Percentiles rank a stretch among this genome's conserved stretches.
phyloP scores from a whole-genome alignment of 768 basidiomycete species.

The Chalciporus piperatus region DNA sequence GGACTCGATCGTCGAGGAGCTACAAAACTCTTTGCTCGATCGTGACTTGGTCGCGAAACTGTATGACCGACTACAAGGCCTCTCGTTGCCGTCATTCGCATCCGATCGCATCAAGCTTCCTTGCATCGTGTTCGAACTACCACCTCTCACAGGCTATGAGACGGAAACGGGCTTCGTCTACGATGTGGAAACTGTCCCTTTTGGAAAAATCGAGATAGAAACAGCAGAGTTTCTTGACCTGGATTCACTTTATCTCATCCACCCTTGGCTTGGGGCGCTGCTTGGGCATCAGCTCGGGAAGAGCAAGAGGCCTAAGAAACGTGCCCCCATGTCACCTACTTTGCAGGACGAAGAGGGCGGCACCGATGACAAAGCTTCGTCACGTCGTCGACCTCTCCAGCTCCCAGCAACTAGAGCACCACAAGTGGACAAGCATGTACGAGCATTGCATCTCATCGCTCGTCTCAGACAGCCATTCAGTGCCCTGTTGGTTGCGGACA shows the following conservation, averaged over 20 bases:
- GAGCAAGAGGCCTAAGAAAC: slow-evolving; percentile 4
- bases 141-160: neutral
- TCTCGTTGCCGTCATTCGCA: neutral
- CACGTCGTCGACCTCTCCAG: no score
- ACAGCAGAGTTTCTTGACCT: neutral
- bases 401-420: neutral
- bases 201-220: slow-evolving; percentile 4
- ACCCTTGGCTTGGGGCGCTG: slow-evolving; percentile 12
- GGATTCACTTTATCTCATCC: slow-evolving; percentile 2
- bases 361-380: neutral
- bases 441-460: neutral
- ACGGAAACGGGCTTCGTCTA: neutral
- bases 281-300: neutral
- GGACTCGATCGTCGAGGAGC: neutral
- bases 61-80: neutral
- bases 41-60: neutral
- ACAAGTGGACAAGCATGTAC: neutral
- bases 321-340: neutral
- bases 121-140: neutral
- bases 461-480: slow-evolving; percentile 5
- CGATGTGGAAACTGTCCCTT: neutral
- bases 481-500: neutral
- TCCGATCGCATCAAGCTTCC: neutral
- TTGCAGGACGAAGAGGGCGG: neutral
- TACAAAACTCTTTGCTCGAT: neutral